Evolutionary conservation across 2,329 filamentous ascomycete species (phyloP).

Genomic region (Ceratocystis smalleyi): DNA sequence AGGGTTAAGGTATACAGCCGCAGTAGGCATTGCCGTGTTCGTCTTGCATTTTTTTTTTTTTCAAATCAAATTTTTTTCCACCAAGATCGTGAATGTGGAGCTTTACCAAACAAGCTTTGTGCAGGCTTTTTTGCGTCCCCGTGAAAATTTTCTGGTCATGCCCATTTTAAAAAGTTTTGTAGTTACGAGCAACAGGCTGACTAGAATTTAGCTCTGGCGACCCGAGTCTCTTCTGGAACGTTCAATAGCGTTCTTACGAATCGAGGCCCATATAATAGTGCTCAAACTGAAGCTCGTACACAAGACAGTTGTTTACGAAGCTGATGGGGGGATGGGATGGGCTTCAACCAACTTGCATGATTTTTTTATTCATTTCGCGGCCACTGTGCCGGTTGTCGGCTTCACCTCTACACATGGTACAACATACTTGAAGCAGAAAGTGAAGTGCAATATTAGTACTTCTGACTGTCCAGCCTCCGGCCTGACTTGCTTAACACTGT

Average conservation of each 20-base stretch:
- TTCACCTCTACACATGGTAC: background rate
- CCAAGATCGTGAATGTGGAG: background rate
- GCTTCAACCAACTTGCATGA: background rate
- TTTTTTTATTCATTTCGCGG: background rate
- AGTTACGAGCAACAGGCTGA: too few relatives aligned
- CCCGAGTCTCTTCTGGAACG: too few relatives aligned
- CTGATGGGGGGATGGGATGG: too few relatives aligned
- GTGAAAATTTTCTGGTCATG: slow-evolving; percentile 2
- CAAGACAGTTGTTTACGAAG: too few relatives aligned
- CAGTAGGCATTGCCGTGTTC: background rate
- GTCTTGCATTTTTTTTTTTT: too few relatives aligned
- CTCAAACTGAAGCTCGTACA: background rate
- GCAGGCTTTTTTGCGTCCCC: background rate
- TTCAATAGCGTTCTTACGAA: background rate
- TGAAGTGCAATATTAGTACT: background rate
- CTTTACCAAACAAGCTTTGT: background rate
- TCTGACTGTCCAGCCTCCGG: background rate
- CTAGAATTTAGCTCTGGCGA: too few relatives aligned
- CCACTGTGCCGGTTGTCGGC: background rate
- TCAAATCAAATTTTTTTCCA: background rate
- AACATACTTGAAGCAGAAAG: background rate
- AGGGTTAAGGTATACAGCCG: background rate
- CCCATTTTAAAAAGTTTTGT: background rate
- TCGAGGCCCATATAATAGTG: background rate
- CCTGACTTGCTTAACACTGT: background rate